Base-by-base conservation (phyloP, 805 yeast genomes). In the Pichia rugopelliculosa region DNA sequence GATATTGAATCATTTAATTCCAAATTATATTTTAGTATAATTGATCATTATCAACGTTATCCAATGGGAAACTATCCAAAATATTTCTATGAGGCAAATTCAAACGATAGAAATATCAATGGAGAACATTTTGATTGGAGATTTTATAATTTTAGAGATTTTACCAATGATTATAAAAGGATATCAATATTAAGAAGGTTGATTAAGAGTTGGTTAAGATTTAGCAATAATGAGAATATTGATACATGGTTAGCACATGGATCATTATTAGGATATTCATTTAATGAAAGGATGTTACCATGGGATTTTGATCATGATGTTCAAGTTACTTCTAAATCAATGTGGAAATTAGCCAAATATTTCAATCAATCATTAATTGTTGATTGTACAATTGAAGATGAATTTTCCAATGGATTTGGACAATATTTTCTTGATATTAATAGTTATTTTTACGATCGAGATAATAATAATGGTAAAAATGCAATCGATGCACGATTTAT, bases 201-300 rank as follows among this genome's bases (percentile, higher is more conserved):
- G 37, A 54, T 73, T 7, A 65, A 78, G 47, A 70, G 78, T 5
- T 81, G 83, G 78, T 67, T 79, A 26, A 65, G 70, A 38, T 76
- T 79, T 54, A 59, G 77, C 18, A 57, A 66, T 18, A 63, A 67
- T 11, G 62, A 70, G 15, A 73, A 71, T 3, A 56, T 80, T 13
- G 54, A 65, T 8, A 72, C 82, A 0, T 81, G 87, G 87, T 66
- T 80, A 20, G 76, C 80, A 7, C 84, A 80, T 59, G 86, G 86
- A 2, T 65, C 83, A 8, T 63, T 81, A 45, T 69, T 80, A 27
- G 80, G 83, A 8, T 79, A 80, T 75, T 75, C 76, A 53, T 79
- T 79, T 73, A 78, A 75, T 57, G 81, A 80, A 1, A 59, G 73
- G 50, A 63, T 68, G 15, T 66, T 80, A 52, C 80, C 81, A 7